Evolutionary conservation across 1,284 basidiomycete genomes (phyloP).

Genomic region (Fomes fomentarius): DNA sequence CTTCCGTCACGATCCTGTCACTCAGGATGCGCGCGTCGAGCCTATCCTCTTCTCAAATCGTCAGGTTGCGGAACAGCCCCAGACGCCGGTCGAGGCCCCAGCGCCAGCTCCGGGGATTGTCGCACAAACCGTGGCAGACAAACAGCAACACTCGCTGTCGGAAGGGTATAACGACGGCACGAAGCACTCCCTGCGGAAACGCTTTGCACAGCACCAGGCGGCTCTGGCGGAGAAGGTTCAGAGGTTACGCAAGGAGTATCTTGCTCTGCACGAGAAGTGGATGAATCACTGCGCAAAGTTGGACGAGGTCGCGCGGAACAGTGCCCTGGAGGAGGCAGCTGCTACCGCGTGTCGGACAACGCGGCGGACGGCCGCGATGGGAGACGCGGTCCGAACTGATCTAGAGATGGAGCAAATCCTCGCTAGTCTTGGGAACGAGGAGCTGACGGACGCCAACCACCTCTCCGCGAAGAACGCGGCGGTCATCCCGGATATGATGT

Average conservation of each 20-base stretch:
- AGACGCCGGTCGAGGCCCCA: constrained; percentile 13
- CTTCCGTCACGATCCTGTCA: constrained; percentile 58
- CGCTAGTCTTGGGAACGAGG: constrained; percentile 89
- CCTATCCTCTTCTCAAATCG: constrained; percentile 66
- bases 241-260: constrained; percentile 68
- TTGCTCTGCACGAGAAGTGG: constrained; percentile 73
- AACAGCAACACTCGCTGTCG: constrained; percentile 38
- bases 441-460: constrained; percentile 88
- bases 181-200: constrained; percentile 52
- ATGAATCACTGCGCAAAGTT: constrained; percentile 67
- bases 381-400: constrained; percentile 93
- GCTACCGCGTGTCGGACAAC: constrained; percentile 66
- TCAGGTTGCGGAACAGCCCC: constrained; percentile 42
- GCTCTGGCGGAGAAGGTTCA: constrained; percentile 57
- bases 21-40: constrained; percentile 59
- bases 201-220: constrained; percentile 56
- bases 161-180: constrained; percentile 42
- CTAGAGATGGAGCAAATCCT: constrained; percentile 98
- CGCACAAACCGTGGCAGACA: constrained; percentile 49
- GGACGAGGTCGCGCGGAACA: constrained; percentile 48
- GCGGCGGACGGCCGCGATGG: constrained; percentile 75
- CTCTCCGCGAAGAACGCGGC: constrained; percentile 90
- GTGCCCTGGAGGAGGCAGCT: constrained; percentile 47
- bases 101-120: constrained; percentile 39
- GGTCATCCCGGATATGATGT: constrained; percentile 90